Evolutionary conservation across 345 rosid species (phyloP).

Genomic region (Geranium brycei): DNA sequence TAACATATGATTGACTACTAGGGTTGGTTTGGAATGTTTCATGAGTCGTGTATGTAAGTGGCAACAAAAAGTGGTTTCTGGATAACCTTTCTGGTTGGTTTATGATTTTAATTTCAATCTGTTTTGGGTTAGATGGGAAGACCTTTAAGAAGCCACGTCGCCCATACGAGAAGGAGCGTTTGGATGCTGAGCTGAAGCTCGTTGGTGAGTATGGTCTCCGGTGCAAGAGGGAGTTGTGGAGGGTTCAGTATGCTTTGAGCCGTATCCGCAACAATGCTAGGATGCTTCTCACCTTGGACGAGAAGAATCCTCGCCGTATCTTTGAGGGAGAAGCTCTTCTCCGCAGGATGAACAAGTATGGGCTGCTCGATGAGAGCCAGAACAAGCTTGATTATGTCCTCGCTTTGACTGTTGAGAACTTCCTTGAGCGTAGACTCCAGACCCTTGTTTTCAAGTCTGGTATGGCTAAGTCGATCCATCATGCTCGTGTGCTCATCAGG

Average conservation of each 20-base stretch:
- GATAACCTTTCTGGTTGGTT: too few relatives aligned
- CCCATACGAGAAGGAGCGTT: constrained; percentile 57
- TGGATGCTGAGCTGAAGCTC: constrained; percentile 48
- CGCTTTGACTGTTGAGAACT: constrained; percentile 59
- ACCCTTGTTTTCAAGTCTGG: constrained; percentile 56
- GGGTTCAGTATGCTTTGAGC: constrained; percentile 49
- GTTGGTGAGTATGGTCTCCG: constrained; percentile 60
- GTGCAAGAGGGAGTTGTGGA: constrained; percentile 58
- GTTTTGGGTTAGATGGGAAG: constrained; percentile 32
- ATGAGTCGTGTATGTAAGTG: too few relatives aligned
- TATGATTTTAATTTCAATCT: neutral
- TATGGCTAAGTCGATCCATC: constrained; percentile 62
- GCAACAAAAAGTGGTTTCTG: too few relatives aligned
- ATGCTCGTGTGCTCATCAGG: constrained; percentile 54
- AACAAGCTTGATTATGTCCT: constrained; percentile 68
- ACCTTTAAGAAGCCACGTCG: constrained; percentile 55
- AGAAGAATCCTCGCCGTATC: constrained; percentile 43
- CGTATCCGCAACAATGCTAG: constrained; percentile 53
- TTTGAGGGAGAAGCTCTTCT: constrained; percentile 58
- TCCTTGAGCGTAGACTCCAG: constrained; percentile 59
- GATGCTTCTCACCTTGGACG: constrained; percentile 49
- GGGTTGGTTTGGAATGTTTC: too few relatives aligned
- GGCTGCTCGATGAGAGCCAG: constrained; percentile 56
- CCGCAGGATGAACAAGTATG: constrained; percentile 48
- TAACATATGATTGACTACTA: too few relatives aligned